Percentiles rank a stretch among this genome's conserved stretches.
These are phyloP conservation scores for Trichosanthes truncata DNA, from an alignment of 306 rosid genomes.

Conservation along the genomic window DNA sequence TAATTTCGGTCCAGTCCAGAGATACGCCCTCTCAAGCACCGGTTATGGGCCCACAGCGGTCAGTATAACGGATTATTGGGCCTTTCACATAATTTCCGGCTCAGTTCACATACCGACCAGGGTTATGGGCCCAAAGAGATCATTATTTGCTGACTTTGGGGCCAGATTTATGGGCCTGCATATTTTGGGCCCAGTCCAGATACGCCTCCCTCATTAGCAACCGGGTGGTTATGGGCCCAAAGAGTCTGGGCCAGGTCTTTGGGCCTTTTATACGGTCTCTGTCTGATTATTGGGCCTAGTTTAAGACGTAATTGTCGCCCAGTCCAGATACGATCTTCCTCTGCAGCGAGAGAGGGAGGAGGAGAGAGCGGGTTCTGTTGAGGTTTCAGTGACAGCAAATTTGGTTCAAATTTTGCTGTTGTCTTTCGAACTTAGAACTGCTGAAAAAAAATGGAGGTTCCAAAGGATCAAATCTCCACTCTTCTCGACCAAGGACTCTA, in stretches of 20 bases:
- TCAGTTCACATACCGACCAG: too few relatives aligned
- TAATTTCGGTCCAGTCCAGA: neutral
- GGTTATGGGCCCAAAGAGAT: too few relatives aligned
- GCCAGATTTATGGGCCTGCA: too few relatives aligned
- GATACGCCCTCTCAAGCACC: too few relatives aligned
- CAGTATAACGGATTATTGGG: too few relatives aligned
- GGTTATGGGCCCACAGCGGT: too few relatives aligned
- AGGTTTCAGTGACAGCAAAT: conserved; percentile 7
- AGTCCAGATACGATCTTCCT: neutral
- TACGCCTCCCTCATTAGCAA: too few relatives aligned
- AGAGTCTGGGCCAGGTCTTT: neutral
- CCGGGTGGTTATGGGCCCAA: too few relatives aligned
- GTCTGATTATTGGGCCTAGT: neutral
- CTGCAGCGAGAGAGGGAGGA: neutral
- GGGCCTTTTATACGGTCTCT: neutral
- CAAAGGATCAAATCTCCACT: conserved; percentile 77
- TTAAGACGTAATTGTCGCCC: neutral
- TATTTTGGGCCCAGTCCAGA: too few relatives aligned
- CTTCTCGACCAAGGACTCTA: conserved; percentile 87
- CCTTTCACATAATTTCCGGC: too few relatives aligned
- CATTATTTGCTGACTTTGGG: too few relatives aligned
- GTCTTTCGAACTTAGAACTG: neutral
- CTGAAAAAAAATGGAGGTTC: conserved; percentile 61
- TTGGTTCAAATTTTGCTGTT: conserved; percentile 7
- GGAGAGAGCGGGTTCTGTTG: conserved; percentile 7